A percentile compares a stretch with the other conserved stretches of the same genome.
These are phyloP conservation scores for Cladorrhinum sp. DNA, from an alignment of 2,329 filamentous ascomycete species.

Conservation along the genomic window DNA sequence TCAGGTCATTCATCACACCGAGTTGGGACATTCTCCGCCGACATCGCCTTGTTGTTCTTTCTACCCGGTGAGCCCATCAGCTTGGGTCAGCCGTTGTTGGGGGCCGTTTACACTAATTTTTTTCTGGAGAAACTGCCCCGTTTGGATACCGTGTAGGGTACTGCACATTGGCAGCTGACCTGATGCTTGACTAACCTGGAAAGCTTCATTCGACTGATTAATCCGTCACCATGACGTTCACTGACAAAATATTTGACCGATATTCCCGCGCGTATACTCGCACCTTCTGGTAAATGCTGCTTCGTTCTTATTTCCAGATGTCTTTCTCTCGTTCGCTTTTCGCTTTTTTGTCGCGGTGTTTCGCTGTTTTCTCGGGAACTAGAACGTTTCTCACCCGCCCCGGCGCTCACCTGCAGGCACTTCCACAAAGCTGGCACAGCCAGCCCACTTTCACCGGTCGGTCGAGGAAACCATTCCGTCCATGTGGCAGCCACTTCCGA, in stretches of 20 bases:
- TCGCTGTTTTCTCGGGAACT: constrained; percentile 14
- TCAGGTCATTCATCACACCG: not conserved
- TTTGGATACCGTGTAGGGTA: not conserved
- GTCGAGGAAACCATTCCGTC: not conserved
- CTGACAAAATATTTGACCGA: not conserved
- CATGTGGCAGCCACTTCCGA: constrained; percentile 3
- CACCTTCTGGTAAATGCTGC: not conserved
- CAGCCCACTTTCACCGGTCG: not conserved
- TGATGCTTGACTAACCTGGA: not conserved
- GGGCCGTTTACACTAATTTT: not conserved
- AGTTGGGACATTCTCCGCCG: not conserved
- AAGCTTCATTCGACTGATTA: not conserved
- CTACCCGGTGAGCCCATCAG: not conserved
- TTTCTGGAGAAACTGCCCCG: not conserved
- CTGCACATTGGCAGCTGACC: not conserved
- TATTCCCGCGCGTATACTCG: not conserved
- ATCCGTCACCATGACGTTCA: constrained; percentile 7
- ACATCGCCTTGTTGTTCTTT: not conserved
- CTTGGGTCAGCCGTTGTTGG: not conserved
- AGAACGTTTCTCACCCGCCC: not conserved
- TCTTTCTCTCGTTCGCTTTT: not conserved
- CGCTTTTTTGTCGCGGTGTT: constrained; percentile 5
- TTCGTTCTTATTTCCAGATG: not conserved
- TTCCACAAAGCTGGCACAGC: not conserved
- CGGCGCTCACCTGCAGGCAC: not conserved